phyloP scores from a whole-genome alignment of 73 alveolate species.

The Blepharisma japonicum region DNA sequence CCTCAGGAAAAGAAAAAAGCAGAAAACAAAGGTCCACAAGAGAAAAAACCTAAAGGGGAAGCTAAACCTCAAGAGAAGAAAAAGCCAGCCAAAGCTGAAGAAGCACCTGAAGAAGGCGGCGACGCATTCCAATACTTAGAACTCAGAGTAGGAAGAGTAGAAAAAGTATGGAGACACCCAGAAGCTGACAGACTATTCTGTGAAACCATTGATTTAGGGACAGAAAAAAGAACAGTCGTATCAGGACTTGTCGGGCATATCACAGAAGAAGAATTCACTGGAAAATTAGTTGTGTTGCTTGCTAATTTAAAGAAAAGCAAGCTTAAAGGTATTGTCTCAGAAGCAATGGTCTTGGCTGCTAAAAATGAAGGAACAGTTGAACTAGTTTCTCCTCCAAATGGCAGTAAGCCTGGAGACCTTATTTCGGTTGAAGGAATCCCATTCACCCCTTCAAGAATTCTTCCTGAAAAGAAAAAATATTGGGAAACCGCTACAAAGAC shows the following conservation, averaged over 20 bases:
- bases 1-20: background rate
- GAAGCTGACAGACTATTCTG: constrained; percentile 81
- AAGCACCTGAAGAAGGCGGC: constrained; percentile 1
- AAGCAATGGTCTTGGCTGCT: constrained; percentile 86
- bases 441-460: no score
- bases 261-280: constrained; percentile 82
- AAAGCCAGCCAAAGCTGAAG: constrained; percentile 9
- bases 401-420: background rate
- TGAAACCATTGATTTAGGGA: constrained; percentile 90
- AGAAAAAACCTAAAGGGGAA: background rate
- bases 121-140: background rate
- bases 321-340: constrained; percentile 62
- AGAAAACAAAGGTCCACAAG: constrained; percentile 8
- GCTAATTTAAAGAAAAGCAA: constrained; percentile 88
- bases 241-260: constrained; percentile 84
- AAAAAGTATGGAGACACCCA: constrained; percentile 62
- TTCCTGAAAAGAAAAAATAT: no score
- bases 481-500: no score
- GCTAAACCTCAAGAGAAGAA: constrained; percentile 24
- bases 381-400: background rate
- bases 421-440: no score
- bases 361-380: constrained; percentile 65
- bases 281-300: constrained; percentile 74
- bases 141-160: constrained; percentile 24
- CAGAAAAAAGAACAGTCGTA: constrained; percentile 87